Percentiles rank a stretch among this genome's conserved stretches.
These are phyloP conservation scores for Cordyceps militaris DNA, from an alignment of 2,329 filamentous ascomycete genomes.

Conservation along the genomic window DNA sequence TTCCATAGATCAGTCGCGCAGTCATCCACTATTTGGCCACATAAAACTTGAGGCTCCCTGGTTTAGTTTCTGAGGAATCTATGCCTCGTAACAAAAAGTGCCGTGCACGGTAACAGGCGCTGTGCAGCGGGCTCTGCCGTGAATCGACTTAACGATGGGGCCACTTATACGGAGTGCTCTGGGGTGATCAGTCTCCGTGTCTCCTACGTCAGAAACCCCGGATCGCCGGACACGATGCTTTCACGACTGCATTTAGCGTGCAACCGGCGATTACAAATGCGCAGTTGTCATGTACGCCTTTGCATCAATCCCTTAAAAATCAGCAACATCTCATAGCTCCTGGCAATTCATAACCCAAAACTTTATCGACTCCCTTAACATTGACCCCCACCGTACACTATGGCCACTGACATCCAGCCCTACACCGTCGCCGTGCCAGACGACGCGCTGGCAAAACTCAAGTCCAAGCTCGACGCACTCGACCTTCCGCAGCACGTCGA, in stretches of 20 bases:
- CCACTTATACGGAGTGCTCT: background rate
- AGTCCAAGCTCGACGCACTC: conserved; percentile 20
- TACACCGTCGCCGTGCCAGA: conserved; percentile 25
- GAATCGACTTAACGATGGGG: background rate
- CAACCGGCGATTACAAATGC: background rate
- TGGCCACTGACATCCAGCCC: conserved; percentile 19
- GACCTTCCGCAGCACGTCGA: conserved; percentile 18
- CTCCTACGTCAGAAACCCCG: background rate
- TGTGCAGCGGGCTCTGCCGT: background rate
- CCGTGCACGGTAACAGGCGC: background rate
- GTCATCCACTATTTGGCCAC: too few relatives aligned
- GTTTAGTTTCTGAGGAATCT: background rate
- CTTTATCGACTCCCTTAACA: background rate
- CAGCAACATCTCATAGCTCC: background rate
- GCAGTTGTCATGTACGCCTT: background rate
- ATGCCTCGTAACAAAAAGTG: background rate
- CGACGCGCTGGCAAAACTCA: conserved; percentile 17
- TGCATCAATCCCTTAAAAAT: background rate
- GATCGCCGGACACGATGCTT: background rate
- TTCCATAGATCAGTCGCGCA: too few relatives aligned
- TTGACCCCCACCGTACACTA: background rate
- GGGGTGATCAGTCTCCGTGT: background rate
- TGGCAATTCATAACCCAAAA: background rate
- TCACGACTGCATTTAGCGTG: background rate
- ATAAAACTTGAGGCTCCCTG: too few relatives aligned